Percentiles rank a stretch among this genome's conserved stretches.
Conservation (phyloP, 1,284 basidiomycete species). For the Cryptococcus sp. region DNA sequence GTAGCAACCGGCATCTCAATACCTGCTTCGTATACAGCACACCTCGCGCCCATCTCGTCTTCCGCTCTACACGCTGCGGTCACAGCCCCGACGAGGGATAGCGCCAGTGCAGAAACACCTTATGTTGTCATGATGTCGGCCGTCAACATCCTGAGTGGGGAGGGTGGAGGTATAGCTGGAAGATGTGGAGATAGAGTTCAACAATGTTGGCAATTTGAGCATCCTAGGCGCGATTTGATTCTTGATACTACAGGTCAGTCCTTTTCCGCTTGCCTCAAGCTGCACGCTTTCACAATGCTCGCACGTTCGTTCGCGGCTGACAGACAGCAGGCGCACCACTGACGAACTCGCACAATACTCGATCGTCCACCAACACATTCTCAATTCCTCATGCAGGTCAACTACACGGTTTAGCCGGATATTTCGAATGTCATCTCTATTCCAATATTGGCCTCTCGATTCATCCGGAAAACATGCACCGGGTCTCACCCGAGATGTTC, state of each 20-base stretch:
- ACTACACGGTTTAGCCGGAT: conserved; percentile 96
- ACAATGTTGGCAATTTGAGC: conserved; percentile 96
- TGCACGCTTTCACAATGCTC: too few relatives aligned
- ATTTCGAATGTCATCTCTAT: conserved; percentile 94
- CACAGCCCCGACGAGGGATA: conserved; percentile 48
- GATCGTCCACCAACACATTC: conserved; percentile 76
- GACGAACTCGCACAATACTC: conserved; percentile 83
- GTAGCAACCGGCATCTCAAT: conserved; percentile 73
- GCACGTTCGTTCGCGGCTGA: background rate
- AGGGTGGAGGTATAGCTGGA: conserved; percentile 54
- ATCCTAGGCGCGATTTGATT: conserved; percentile 74
- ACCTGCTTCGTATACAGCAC: conserved; percentile 90
- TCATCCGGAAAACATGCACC: conserved; percentile 79
- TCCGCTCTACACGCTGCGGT: conserved; percentile 85
- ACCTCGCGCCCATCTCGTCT: conserved; percentile 87
- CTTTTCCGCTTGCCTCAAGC: background rate
- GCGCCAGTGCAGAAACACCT: conserved; percentile 77
- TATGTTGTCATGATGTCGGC: conserved; percentile 98
- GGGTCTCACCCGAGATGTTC: conserved; percentile 88
- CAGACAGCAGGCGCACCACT: conserved; percentile 61
- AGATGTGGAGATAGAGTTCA: conserved; percentile 79
- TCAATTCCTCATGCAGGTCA: conserved; percentile 90
- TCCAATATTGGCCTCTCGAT: conserved; percentile 85
- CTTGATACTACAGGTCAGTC: conserved; percentile 65
- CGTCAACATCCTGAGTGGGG: conserved; percentile 76